Evolutionary conservation across 352 stramenopile genomes (phyloP), one percentile per base, ranked within the genome.

Genomic region (Globisporangium camurandrum): DNA sequence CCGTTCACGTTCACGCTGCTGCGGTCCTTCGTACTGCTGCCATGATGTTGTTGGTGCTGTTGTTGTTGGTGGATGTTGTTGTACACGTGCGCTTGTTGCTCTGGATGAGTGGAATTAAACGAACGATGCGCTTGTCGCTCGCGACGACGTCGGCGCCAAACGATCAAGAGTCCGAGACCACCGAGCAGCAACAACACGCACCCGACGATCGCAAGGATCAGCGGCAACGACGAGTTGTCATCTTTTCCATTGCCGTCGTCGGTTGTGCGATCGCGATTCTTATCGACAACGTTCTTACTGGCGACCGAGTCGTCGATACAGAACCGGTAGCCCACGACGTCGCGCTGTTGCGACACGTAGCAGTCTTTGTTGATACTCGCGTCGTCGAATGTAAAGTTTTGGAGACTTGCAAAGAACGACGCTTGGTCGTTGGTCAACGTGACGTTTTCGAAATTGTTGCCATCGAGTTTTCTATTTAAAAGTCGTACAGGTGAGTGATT

Each of bases 301-400:
- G 9, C 34, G 34, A 8, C 8, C 11, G 2, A 14, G 12, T 40
- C 3, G 14, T 40, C 9, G 22, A 54, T 23, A 17, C 48, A 54
- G 10, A 54, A 47, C 12, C 20, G 31, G 26, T 23, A 23, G 17
- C 28, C 38, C 27, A 28, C 26, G 7, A 54, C n/a, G 2, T 26
- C 20, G 11, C n/a, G 28, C 30, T 54, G 47, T 4, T 47, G 26
- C 19, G 37, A 16, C 12, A 42, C 27, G 11, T 24, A 31, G 48
- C 48, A 54, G 1, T 39, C 28, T 10, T 31, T 54, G 48, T 10
- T 26, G 37, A 30, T n/a, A 3, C 10, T 41, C 1, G n/a, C 27
- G 16, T 40, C 48, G 17, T 54, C 38, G 28, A 54, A 20, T 6
- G 38, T 48, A 16, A 54, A 46, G 11, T 41, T 41, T 14, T 38